phyloP scores from a whole-genome alignment of 768 basidiomycete species.

The Hericium rajendrae region DNA sequence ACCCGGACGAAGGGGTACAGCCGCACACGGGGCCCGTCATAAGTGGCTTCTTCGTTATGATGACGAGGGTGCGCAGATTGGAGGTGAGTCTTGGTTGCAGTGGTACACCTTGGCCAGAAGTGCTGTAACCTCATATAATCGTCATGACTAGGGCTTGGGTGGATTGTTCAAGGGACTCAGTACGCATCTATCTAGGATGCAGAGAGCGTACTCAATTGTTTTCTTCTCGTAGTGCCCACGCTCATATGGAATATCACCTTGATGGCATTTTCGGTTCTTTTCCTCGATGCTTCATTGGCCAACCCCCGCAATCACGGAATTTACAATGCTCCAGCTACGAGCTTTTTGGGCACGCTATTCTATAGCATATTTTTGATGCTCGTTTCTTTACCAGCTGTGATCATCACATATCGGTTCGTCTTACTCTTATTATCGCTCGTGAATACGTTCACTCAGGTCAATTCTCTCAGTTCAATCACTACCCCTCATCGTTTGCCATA shows the following conservation, averaged over 20 bases:
- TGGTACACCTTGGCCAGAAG: not conserved
- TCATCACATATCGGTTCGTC: constrained; percentile 67
- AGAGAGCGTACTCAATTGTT: constrained; percentile 16
- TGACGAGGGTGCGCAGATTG: constrained; percentile 55
- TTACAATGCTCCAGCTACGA: constrained; percentile 54
- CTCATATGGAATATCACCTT: constrained; percentile 42
- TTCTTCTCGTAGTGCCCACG: constrained; percentile 34
- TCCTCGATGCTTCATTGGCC: constrained; percentile 40
- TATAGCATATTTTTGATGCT: constrained; percentile 62
- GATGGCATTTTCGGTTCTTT: constrained; percentile 45
- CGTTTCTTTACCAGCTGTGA: constrained; percentile 55
- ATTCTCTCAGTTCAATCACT: constrained; percentile 77
- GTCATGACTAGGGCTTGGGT: constrained; percentile 40
- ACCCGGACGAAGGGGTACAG: constrained; percentile 65
- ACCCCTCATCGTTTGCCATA: constrained; percentile 73
- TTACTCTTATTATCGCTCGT: not conserved
- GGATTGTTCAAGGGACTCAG: constrained; percentile 80
- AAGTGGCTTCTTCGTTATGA: constrained; percentile 66
- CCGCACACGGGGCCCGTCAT: constrained; percentile 70
- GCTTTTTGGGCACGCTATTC: constrained; percentile 48
- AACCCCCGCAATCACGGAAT: constrained; percentile 47
- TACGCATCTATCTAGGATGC: constrained; percentile 12
- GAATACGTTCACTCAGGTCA: constrained; percentile 20
- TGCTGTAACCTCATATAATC: not conserved
- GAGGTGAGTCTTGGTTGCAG: constrained; percentile 39